phyloP scores from a whole-genome alignment of 306 rosid species.

The Rosa persica region DNA sequence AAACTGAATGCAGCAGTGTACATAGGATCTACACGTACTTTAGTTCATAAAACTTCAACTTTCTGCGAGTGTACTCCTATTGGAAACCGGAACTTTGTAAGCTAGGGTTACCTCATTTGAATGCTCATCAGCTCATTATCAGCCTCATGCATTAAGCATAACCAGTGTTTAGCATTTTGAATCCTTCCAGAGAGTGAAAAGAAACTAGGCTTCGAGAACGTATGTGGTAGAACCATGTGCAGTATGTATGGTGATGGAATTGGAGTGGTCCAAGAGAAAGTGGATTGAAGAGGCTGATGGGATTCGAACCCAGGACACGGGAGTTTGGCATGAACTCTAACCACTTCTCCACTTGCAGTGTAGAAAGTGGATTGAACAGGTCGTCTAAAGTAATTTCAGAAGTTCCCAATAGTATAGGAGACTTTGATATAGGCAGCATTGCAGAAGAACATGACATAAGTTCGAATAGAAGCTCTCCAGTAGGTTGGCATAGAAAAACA shows the following conservation, averaged over 20 bases:
- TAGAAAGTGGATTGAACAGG: slow-evolving; percentile 21
- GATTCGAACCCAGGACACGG: slow-evolving; percentile 16
- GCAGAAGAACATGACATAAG: slow-evolving; percentile 27
- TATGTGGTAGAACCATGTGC: slow-evolving; percentile 12
- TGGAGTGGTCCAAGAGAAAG: slow-evolving; percentile 38
- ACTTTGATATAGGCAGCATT: slow-evolving; percentile 10
- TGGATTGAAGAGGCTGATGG: slow-evolving; percentile 29
- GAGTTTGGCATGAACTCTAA: slow-evolving; percentile 31
- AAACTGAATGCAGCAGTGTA: not conserved
- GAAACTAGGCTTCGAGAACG: not conserved
- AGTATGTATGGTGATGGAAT: slow-evolving; percentile 26
- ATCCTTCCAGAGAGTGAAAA: not conserved
- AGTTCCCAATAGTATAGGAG: slow-evolving; percentile 31
- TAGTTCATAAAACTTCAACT: not conserved
- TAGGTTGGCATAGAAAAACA: slow-evolving; percentile 41
- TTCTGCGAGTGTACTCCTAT: not conserved
- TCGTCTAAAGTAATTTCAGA: slow-evolving; percentile 29
- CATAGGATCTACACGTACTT: not conserved
- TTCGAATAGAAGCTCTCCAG: slow-evolving; percentile 37
- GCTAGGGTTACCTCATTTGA: slow-evolving; percentile 26
- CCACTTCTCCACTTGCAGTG: slow-evolving; percentile 37
- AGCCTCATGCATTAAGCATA: slow-evolving; percentile 29
- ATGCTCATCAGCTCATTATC: slow-evolving; percentile 32
- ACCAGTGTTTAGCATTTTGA: slow-evolving; percentile 21
- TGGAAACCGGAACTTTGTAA: not conserved